Base-by-base conservation (phyloP, 805 yeast genomes). In the Lipomyces mesembrius region DNA sequence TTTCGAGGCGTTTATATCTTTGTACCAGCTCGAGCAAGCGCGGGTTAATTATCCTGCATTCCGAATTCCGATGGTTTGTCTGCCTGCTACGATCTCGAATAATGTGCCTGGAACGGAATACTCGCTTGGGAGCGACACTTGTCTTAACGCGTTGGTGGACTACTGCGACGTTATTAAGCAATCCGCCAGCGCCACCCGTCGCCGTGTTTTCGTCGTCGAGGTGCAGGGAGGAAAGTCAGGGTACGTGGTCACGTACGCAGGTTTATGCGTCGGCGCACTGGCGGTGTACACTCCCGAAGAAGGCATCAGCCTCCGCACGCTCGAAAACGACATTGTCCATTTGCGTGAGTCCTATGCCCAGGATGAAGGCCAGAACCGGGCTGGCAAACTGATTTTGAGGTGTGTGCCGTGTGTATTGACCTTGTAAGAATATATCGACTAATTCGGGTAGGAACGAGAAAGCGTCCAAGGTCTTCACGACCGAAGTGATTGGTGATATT, bases 21-120 rank as follows among this genome's bases (percentile, higher is more conserved):
- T 95, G 73, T 87, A 90, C 74, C 90, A 92, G 81, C 84, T 95
- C 72, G 89, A 90, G 73, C 83, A 84, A 72, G 92, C 95, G 39
- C 86, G 97, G 78, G 72, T 77, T 17, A 81, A 86, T 66, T 95
- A 92, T 80, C 98, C 99, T 56, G 87, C 94, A 35, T 91, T 95
- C 81, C 87, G 94, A 79, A 92, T 95, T 72, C 99, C 99, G 70
- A 88, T 94, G 91, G 90, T 91, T 54, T 86, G 91, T 73, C 84
- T 95, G 72, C 99, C 99, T 11, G 94, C 98, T 2, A 95, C 99
- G 1, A 91, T 95, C 71, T 92, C 98, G 20, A 95, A 95, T 81
- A 95, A 95, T 74, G 98, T 95, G 60, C 99, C 99, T n/a, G 99
- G 99, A 67, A 89, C 98, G 1, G 98, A 95, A 79, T 92, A 92